Percentiles rank a stretch among this genome's conserved stretches.
phyloP scores from a whole-genome alignment of 2,329 filamentous ascomycete species.

The Lasiodiplodia gonubiensis region DNA sequence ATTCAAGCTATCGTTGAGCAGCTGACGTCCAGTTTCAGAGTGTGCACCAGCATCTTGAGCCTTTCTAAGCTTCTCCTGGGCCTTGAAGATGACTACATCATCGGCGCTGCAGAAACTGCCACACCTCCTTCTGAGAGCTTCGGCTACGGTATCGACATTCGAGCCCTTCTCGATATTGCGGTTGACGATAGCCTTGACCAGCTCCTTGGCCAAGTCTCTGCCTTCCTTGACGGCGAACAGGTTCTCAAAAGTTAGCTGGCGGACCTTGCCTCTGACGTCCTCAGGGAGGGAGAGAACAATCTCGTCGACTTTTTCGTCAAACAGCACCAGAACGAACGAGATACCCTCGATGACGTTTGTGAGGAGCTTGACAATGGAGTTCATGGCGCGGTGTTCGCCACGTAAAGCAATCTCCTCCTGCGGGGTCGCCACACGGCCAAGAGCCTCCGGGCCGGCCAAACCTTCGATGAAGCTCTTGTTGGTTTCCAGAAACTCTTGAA shows the following conservation, averaged over 20 bases:
- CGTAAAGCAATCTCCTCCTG: conserved; percentile 92
- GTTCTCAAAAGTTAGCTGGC: conserved; percentile 81
- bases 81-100: conserved; percentile 98
- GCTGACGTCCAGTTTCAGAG: conserved; percentile 74
- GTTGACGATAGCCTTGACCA: conserved; percentile 98
- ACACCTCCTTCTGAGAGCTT: conserved; percentile 88
- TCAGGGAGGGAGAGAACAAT: conserved; percentile 80
- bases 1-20: conserved; percentile 86
- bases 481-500: conserved; percentile 81
- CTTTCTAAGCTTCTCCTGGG: conserved; percentile 90
- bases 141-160: conserved; percentile 96
- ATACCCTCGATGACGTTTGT: conserved; percentile 94
- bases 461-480: conserved; percentile 94
- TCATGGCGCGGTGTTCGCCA: conserved; percentile 90
- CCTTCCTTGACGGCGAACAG: conserved; percentile 82
- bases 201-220: conserved; percentile 86
- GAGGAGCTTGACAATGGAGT: conserved; percentile 83
- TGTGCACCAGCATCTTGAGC: conserved; percentile 79
- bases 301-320: conserved; percentile 90
- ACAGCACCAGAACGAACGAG: conserved; percentile 91
- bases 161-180: conserved; percentile 95
- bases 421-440: conserved; percentile 77
- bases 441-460: conserved; percentile 84
- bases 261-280: conserved; percentile 69
- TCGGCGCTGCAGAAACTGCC: conserved; percentile 98